phyloP scores from a whole-genome alignment of 2,329 filamentous ascomycete species.

The Cladosporium sp. region DNA sequence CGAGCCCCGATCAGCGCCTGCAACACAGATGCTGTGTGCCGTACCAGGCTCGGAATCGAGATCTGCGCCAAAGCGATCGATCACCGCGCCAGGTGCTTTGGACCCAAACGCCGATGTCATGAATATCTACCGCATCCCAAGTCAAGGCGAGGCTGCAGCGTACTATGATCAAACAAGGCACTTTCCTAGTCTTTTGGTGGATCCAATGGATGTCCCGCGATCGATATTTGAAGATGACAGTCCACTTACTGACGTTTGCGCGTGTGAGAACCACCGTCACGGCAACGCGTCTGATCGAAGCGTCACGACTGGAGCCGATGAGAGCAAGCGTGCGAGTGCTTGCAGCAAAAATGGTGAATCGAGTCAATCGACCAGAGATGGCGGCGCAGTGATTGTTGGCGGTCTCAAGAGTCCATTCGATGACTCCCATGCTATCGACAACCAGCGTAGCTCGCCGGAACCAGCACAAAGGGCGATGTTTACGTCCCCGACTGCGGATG shows the following conservation, averaged over 20 bases:
- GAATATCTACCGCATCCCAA: constrained; percentile 38
- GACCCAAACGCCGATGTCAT: constrained; percentile 23
- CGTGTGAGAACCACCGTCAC: constrained; percentile 19
- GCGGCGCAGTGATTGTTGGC: background rate
- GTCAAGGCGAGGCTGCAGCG: constrained; percentile 36
- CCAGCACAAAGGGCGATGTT: constrained; percentile 5
- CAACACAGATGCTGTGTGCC: background rate
- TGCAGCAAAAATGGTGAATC: constrained; percentile 8
- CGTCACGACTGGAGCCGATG: background rate
- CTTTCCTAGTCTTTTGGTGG: constrained; percentile 28
- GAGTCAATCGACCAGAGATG: background rate
- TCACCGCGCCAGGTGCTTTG: constrained; percentile 35
- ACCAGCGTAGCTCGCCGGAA: background rate
- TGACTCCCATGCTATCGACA: constrained; percentile 3
- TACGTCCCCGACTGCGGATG: constrained; percentile 14
- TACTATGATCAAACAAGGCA: constrained; percentile 36
- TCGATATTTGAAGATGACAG: constrained; percentile 20
- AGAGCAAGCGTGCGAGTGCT: background rate
- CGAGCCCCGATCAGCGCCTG: constrained; percentile 5
- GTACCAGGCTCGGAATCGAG: constrained; percentile 1
- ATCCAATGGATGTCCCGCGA: constrained; percentile 8
- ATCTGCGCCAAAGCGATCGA: constrained; percentile 28
- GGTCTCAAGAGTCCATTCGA: constrained; percentile 15
- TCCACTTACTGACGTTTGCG: constrained; percentile 20
- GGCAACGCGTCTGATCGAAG: background rate